Evolutionary conservation across 768 basidiomycete species (phyloP), one percentile per base, ranked within the genome.

Genomic region (Tylopilus intermedius): DNA sequence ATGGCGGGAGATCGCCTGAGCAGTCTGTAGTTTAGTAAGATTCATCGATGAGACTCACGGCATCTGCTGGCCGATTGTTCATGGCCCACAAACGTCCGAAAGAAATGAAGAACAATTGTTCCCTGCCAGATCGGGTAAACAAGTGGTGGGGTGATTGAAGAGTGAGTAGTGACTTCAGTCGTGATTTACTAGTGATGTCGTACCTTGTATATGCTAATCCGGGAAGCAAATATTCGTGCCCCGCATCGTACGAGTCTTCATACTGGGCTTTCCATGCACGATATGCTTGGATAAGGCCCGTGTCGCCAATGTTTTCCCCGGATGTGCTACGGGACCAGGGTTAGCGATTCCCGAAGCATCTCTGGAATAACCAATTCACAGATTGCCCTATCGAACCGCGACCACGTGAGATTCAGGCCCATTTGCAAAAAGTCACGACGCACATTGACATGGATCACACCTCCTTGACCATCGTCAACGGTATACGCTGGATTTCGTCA

Each of bases 101-200:
- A 2, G 90, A 81, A 50, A 97, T 82, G 76, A 96, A 97, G 74
- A 97, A 97, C 27, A 97, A 71, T 73, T 97, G 94, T 38, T 96
- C 94, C 53, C 88, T 89, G 47, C 35, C 35, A 37, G 14, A 10
- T 24, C 24, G 13, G 30, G n/a, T 53, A n/a, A 37, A 55, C 42
- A 21, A 0, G 14, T 14, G 11, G 24, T 24, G 24, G 18, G 15
- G 33, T 35, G 5, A 38, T 45, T 15, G 46, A 24, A 38, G 39
- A 18, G 26, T 10, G 14, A 9, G 4, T 10, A 8, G 30, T 30
- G 30, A 30, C 7, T 8, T 30, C 9, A 30, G 30, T 30, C 2
- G 30, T 10, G 8, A 30, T 8, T 30, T 10, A 30, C 30, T 30
- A 8, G 27, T 14, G 22, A 45, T 50, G 21, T 53, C 74, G 45